Percentiles rank a stretch among this genome's conserved stretches.
These are phyloP conservation scores for Diaporthe destruens DNA, from an alignment of 2,329 filamentous ascomycete genomes.

Conservation along the genomic window DNA sequence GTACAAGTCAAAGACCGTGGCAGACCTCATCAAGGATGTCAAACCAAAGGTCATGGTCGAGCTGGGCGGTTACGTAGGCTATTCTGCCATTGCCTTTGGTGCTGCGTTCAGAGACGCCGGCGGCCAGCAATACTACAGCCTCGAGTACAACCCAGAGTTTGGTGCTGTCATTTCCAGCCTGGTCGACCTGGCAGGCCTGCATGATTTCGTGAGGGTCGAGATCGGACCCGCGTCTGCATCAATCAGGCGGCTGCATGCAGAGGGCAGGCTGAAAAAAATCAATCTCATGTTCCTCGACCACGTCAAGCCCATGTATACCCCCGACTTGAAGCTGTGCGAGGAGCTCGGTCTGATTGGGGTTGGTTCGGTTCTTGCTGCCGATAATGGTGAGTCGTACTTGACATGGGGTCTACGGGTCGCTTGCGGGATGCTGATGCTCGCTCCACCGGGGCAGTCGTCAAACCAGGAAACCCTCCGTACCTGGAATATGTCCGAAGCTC, in stretches of 20 bases:
- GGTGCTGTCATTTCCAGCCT: slow-evolving; percentile 76
- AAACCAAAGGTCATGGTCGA: slow-evolving; percentile 69
- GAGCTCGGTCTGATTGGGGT: slow-evolving; percentile 72
- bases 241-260: slow-evolving; percentile 68
- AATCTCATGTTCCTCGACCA: slow-evolving; percentile 86
- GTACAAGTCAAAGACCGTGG: slow-evolving; percentile 79
- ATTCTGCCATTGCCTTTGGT: slow-evolving; percentile 83
- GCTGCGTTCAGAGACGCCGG: slow-evolving; percentile 72
- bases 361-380: slow-evolving; percentile 74
- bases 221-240: slow-evolving; percentile 78
- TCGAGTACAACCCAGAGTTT: slow-evolving; percentile 82
- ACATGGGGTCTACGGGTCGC: not conserved
- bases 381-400: slow-evolving; percentile 63
- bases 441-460: slow-evolving; percentile 61
- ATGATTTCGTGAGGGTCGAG: slow-evolving; percentile 76
- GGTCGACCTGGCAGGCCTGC: slow-evolving; percentile 80
- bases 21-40: slow-evolving; percentile 73
- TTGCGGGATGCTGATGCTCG: not conserved
- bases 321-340: slow-evolving; percentile 83
- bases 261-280: slow-evolving; percentile 68
- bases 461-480: slow-evolving; percentile 78
- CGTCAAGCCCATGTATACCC: slow-evolving; percentile 80
- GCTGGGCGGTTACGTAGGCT: slow-evolving; percentile 84
- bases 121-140: slow-evolving; percentile 75
- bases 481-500: slow-evolving; percentile 77